Evolutionary conservation across 2,329 filamentous ascomycete species (phyloP).

Genomic region (Colletotrichum noveboracense): DNA sequence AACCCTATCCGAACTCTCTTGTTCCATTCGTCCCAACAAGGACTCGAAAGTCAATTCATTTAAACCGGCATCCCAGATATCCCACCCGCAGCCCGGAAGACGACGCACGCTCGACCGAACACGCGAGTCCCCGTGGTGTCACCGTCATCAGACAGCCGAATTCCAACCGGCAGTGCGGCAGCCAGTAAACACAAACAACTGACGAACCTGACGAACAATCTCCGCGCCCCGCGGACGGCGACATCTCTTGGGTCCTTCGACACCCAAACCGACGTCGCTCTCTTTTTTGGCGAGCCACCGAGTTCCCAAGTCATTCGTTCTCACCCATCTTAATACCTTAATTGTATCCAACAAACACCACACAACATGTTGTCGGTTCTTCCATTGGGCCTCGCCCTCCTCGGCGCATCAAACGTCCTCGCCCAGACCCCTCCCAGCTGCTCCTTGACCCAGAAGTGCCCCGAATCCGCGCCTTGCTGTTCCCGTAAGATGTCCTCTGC

Average conservation of each 20-base stretch:
- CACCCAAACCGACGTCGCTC: neutral
- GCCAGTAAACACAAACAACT: conserved; percentile 1
- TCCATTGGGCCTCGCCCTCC: conserved; percentile 42
- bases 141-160: conserved; percentile 1
- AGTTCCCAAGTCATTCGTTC: neutral
- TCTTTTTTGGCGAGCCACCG: neutral
- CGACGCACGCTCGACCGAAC: neutral
- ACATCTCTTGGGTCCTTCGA: neutral
- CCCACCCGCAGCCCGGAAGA: neutral
- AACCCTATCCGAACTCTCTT: neutral
- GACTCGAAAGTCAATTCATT: neutral
- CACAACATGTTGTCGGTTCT: conserved; percentile 24
- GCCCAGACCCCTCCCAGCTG: conserved; percentile 44
- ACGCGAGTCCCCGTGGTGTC: neutral
- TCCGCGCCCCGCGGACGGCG: conserved; percentile 2
- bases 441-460: conserved; percentile 65
- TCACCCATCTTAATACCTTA: neutral
- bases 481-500: conserved; percentile 65
- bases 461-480: conserved; percentile 76
- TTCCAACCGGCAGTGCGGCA: neutral
- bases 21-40: conserved; percentile 3
- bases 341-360: neutral
- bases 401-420: conserved; percentile 42
- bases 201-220: neutral
- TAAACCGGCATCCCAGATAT: neutral